Percentiles rank a stretch among this genome's conserved stretches.
Evolutionary conservation across 139 green algal genomes (phyloP).

Genomic region (Picocystis salinarum): DNA sequence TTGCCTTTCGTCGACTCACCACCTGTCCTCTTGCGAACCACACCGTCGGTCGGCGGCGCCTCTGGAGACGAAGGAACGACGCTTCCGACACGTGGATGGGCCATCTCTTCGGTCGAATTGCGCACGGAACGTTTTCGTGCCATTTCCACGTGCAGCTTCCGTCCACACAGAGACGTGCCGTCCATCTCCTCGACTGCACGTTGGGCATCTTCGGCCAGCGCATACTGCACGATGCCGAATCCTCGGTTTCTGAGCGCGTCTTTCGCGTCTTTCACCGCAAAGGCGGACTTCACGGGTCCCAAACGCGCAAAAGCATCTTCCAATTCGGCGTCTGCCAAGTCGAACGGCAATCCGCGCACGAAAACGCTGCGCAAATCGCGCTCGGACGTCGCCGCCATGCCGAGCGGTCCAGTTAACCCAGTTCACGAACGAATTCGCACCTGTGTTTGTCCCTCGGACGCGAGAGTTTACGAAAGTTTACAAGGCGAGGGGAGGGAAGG

Average conservation of each 20-base stretch:
- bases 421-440: too few relatives aligned
- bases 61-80: too few relatives aligned
- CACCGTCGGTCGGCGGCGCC: too few relatives aligned
- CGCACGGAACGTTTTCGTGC: too few relatives aligned
- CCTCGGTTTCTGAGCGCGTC: slow-evolving; percentile 31
- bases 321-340: slow-evolving; percentile 30
- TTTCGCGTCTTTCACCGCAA: slow-evolving; percentile 45
- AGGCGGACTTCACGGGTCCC: slow-evolving; percentile 57
- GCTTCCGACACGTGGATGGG: too few relatives aligned
- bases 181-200: slow-evolving; percentile 41
- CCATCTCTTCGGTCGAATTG: too few relatives aligned
- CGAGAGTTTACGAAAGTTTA: too few relatives aligned
- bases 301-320: slow-evolving; percentile 50
- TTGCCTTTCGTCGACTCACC: too few relatives aligned
- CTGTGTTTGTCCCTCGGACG: too few relatives aligned
- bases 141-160: slow-evolving; percentile 46
- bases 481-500: too few relatives aligned
- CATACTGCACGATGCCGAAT: slow-evolving; percentile 70
- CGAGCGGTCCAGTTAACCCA: too few relatives aligned
- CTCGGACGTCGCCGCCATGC: slow-evolving; percentile 3
- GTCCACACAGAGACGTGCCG: slow-evolving; percentile 30
- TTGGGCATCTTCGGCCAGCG: slow-evolving; percentile 59
- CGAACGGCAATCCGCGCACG: slow-evolving; percentile 43
- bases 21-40: too few relatives aligned
- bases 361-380: slow-evolving; percentile 49